A percentile compares a stretch with the other conserved stretches of the same genome.
phyloP scores from a whole-genome alignment of 2,329 filamentous ascomycete species.

The Colletotrichum sp. region DNA sequence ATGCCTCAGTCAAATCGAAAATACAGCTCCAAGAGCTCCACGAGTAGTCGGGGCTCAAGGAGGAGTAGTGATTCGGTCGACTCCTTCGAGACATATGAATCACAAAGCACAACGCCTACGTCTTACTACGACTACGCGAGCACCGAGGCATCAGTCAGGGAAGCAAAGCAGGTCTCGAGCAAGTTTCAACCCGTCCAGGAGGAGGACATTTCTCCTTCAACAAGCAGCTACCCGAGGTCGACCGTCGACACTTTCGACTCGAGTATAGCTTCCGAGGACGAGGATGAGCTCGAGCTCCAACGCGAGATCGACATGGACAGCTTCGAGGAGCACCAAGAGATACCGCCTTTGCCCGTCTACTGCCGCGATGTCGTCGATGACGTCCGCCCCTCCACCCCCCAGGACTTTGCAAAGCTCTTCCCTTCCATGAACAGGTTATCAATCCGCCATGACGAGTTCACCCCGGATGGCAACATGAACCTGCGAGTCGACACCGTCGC shows the following conservation, averaged over 20 bases:
- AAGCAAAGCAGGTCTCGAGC: not conserved
- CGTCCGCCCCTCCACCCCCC: conserved; percentile 77
- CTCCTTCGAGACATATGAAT: conserved; percentile 47
- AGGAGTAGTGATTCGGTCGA: conserved; percentile 49
- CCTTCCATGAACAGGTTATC: conserved; percentile 81
- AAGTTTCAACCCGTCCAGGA: conserved; percentile 25
- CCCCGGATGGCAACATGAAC: conserved; percentile 95
- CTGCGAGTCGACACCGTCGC: conserved; percentile 84
- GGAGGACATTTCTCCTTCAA: conserved; percentile 44
- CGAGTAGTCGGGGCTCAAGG: conserved; percentile 44
- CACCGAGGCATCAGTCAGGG: conserved; percentile 42
- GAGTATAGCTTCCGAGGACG: conserved; percentile 67
- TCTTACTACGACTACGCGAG: conserved; percentile 49
- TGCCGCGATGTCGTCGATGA: conserved; percentile 68
- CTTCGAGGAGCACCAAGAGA: conserved; percentile 35
- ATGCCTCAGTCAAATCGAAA: conserved; percentile 40
- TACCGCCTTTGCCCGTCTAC: conserved; percentile 63
- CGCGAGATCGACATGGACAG: conserved; percentile 39
- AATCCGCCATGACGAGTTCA: conserved; percentile 90
- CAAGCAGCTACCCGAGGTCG: conserved; percentile 53
- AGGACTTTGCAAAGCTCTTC: conserved; percentile 85
- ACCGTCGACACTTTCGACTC: conserved; percentile 86
- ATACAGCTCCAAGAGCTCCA: conserved; percentile 40
- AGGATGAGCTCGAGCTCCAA: conserved; percentile 52
- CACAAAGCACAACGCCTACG: conserved; percentile 52